phyloP scores from a whole-genome alignment of 2,329 filamentous ascomycete genomes.

The Anthostomella pinea region DNA sequence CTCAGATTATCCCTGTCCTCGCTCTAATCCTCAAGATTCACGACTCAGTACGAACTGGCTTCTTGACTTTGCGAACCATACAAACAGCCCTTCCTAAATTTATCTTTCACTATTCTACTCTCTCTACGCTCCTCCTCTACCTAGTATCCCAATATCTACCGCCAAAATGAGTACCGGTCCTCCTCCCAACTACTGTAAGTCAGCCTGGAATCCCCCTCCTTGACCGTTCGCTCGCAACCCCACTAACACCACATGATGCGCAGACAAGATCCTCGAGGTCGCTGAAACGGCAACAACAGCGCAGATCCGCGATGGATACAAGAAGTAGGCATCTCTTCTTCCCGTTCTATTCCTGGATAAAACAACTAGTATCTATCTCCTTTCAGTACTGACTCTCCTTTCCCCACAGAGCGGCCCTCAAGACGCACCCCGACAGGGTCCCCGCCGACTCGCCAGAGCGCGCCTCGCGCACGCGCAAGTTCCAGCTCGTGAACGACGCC shows the following conservation, averaged over 20 bases:
- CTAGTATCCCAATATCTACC: slow-evolving; percentile 28
- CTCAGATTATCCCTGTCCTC: no score
- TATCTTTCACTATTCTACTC: slow-evolving; percentile 2
- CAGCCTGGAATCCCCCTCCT: slow-evolving; percentile 7
- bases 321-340: slow-evolving; percentile 55
- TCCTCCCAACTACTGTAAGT: slow-evolving; percentile 59
- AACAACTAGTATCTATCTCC: no score
- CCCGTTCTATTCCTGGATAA: not conserved
- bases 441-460: slow-evolving; percentile 81
- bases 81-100: no score
- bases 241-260: slow-evolving; percentile 18
- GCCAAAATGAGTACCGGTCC: slow-evolving; percentile 34
- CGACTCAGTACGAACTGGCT: no score
- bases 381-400: slow-evolving; percentile 13
- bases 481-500: slow-evolving; percentile 89
- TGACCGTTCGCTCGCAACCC: slow-evolving; percentile 7
- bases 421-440: slow-evolving; percentile 91
- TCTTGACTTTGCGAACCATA: no score
- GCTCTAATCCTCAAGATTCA: no score
- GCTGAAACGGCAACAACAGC: slow-evolving; percentile 70
- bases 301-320: slow-evolving; percentile 92
- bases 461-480: slow-evolving; percentile 74
- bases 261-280: slow-evolving; percentile 74
- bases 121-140: not conserved
- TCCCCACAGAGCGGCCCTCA: slow-evolving; percentile 72